A percentile compares a stretch with the other conserved stretches of the same genome.
Evolutionary conservation across 1,284 basidiomycete species (phyloP).

Genomic region (Cutaneotrichosporon cyanovorans): DNA sequence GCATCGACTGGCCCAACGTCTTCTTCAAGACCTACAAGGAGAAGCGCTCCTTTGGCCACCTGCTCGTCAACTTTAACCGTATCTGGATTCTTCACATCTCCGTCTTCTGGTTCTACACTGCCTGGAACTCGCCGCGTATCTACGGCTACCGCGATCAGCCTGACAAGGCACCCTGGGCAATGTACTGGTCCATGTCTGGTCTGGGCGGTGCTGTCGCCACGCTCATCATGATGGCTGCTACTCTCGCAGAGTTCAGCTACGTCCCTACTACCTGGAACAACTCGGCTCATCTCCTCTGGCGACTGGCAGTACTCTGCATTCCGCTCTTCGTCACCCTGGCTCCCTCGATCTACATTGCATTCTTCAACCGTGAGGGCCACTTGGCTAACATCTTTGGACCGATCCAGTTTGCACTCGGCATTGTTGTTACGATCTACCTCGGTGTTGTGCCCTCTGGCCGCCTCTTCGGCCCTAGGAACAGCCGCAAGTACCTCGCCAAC

Average conservation of each 20-base stretch:
- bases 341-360: slow-evolving; percentile 82
- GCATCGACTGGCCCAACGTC: slow-evolving; percentile 85
- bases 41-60: slow-evolving; percentile 85
- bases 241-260: slow-evolving; percentile 85
- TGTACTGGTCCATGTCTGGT: slow-evolving; percentile 81
- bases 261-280: slow-evolving; percentile 97
- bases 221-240: slow-evolving; percentile 86
- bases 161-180: slow-evolving; percentile 19
- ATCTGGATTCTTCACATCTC: slow-evolving; percentile 93
- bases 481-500: slow-evolving; percentile 85
- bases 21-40: slow-evolving; percentile 98
- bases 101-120: slow-evolving; percentile 88
- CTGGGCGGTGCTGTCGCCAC: slow-evolving; percentile 85
- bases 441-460: slow-evolving; percentile 81
- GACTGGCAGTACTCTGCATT: slow-evolving; percentile 73
- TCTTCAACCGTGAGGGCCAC: slow-evolving; percentile 58
- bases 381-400: slow-evolving; percentile 78
- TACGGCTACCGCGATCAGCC: slow-evolving; percentile 59
- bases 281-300: slow-evolving; percentile 81
- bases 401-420: slow-evolving; percentile 84
- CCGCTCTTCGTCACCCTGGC: slow-evolving; percentile 76
- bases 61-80: slow-evolving; percentile 95
- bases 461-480: slow-evolving; percentile 84
- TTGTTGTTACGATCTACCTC: slow-evolving; percentile 71
- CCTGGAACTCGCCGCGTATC: slow-evolving; percentile 82